Evolutionary conservation across 768 basidiomycete genomes (phyloP).

Genomic region (Gymnopilus junonius): DNA sequence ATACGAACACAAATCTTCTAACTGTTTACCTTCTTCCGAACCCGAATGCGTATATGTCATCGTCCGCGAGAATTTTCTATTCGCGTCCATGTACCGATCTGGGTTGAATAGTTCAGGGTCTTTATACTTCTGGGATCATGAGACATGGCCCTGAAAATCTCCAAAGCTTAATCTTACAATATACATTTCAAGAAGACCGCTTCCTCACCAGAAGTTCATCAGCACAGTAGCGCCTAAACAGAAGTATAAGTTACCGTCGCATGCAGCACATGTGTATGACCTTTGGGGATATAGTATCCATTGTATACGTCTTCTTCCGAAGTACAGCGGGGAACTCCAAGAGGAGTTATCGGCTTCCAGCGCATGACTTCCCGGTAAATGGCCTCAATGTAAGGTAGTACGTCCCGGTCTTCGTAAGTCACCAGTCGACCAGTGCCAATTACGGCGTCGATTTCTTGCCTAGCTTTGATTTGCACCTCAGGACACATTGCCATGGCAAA

Average conservation of each 20-base stretch:
- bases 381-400: constrained; percentile 27
- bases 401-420: constrained; percentile 23
- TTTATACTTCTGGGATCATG: constrained; percentile 23
- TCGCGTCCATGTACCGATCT: constrained; percentile 34
- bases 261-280: constrained; percentile 23
- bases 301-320: constrained; percentile 29
- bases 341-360: constrained; percentile 23
- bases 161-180: background rate
- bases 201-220: background rate
- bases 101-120: constrained; percentile 40
- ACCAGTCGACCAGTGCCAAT: constrained; percentile 30
- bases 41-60: constrained; percentile 27
- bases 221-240: background rate
- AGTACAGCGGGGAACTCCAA: constrained; percentile 25
- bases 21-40: constrained; percentile 31
- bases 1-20: background rate
- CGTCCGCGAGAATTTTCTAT: constrained; percentile 24
- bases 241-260: constrained; percentile 19
- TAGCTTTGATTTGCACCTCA: constrained; percentile 32
- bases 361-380: constrained; percentile 16
- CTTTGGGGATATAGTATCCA: constrained; percentile 14
- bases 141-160: constrained; percentile 26
- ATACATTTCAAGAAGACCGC: background rate
- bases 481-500: constrained; percentile 33
- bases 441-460: constrained; percentile 33